phyloP scores from a whole-genome alignment of 441 rosid genomes.

The Pelargonium fulgidum region DNA sequence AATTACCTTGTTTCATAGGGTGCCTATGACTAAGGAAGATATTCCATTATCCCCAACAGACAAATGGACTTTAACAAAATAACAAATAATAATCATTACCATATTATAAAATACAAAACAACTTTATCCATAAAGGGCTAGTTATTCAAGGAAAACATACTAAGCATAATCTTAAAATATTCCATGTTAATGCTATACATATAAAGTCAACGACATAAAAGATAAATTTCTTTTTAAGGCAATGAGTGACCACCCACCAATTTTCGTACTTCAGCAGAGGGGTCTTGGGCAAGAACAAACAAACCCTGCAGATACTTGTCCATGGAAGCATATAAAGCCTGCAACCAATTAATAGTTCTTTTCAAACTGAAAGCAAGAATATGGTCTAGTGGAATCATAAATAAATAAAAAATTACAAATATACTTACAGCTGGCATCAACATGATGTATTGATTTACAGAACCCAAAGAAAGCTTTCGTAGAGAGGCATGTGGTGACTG shows the following conservation, averaged over 20 bases:
- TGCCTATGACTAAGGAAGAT: background rate
- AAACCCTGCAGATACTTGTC: conserved; percentile 86
- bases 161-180: background rate
- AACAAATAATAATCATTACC: background rate
- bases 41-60: background rate
- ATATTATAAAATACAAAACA: background rate
- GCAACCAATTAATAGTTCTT: conserved; percentile 20
- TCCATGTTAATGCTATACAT: background rate
- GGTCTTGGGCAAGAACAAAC: conserved; percentile 80
- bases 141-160: background rate
- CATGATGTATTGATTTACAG: conserved; percentile 82
- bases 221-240: background rate
- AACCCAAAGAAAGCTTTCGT: conserved; percentile 80
- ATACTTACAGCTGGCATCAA: conserved; percentile 95
- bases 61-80: background rate
- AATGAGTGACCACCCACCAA: conserved; percentile 43
- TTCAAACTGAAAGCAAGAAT: background rate
- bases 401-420: conserved; percentile 11
- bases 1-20: no score
- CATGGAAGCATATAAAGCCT: conserved; percentile 83
- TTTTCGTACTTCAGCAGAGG: conserved; percentile 82
- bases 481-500: conserved; percentile 86
- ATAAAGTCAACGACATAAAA: background rate
- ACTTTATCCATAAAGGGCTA: background rate
- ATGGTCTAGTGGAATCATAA: conserved; percentile 16